Evolutionary conservation across 129 eudicot species (phyloP).

Genomic region (Saposhnikovia divaricata): DNA sequence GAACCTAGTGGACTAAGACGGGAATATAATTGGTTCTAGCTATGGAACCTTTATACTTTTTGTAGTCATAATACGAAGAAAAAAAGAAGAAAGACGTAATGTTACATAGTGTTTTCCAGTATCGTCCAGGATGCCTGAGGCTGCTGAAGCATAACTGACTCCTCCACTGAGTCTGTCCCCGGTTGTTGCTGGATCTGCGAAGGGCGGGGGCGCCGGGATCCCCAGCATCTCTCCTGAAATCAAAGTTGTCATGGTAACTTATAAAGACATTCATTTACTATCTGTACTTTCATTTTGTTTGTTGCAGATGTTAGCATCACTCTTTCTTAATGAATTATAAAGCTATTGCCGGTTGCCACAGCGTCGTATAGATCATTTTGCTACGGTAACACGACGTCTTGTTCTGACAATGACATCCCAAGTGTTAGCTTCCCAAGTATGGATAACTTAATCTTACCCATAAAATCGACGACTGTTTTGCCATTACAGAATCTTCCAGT

Average conservation of each 20-base stretch:
- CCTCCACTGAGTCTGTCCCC: constrained; percentile 61
- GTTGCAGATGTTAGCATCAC: neutral
- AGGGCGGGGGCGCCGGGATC: constrained; percentile 64
- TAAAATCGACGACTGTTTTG: constrained; percentile 55
- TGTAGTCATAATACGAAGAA: neutral
- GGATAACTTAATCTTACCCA: constrained; percentile 41
- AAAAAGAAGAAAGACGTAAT: neutral
- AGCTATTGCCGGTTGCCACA: neutral
- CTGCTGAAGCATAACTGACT: constrained; percentile 91
- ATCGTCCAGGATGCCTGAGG: constrained; percentile 83
- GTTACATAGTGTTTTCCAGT: constrained; percentile 74
- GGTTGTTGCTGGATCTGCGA: constrained; percentile 45
- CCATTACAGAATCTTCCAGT: constrained; percentile 83
- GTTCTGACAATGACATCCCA: neutral
- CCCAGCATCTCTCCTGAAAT: constrained; percentile 65
- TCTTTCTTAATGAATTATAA: neutral
- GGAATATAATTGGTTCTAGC: neutral
- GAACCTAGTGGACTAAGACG: neutral
- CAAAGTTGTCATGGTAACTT: neutral
- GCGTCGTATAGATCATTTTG: neutral
- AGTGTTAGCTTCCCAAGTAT: neutral
- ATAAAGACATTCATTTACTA: neutral
- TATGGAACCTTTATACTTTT: neutral
- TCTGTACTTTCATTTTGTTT: neutral
- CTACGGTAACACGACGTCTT: neutral